Percentiles rank a stretch among this genome's conserved stretches.
These are phyloP conservation scores for Pelargonium myrrhifolium DNA, from an alignment of 441 rosid genomes.

Conservation along the genomic window DNA sequence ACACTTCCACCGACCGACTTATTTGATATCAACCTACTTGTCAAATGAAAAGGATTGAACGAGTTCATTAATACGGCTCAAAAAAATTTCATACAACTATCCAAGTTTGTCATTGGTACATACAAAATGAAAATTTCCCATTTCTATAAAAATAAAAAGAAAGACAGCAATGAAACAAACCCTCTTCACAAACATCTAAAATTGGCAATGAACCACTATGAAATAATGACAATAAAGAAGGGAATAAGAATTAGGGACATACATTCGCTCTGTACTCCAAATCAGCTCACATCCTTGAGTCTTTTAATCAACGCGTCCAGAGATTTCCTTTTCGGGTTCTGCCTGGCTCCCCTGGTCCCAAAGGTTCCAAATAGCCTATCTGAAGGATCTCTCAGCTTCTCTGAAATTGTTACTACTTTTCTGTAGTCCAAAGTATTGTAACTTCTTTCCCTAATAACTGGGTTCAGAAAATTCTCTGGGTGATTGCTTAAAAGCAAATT, in stretches of 20 bases:
- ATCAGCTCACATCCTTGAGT: constrained; percentile 74
- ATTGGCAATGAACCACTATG: constrained; percentile 21
- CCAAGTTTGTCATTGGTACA: constrained; percentile 21
- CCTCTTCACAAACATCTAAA: constrained; percentile 18
- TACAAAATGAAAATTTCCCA: constrained; percentile 26
- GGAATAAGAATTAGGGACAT: constrained; percentile 20
- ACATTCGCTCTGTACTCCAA: constrained; percentile 20
- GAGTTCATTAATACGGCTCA: constrained; percentile 9
- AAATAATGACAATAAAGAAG: constrained; percentile 31
- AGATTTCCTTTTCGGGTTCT: constrained; percentile 85
- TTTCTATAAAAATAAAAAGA: constrained; percentile 10
- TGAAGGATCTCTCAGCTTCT: constrained; percentile 82
- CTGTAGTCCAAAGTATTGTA: constrained; percentile 68
- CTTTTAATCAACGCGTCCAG: constrained; percentile 74
- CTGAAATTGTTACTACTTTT: constrained; percentile 69
- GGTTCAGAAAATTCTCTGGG: constrained; percentile 77
- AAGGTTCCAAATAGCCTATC: constrained; percentile 85
- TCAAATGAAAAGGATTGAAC: background rate
- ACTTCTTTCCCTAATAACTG: constrained; percentile 83
- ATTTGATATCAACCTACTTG: background rate
- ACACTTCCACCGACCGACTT: too few species aligned
- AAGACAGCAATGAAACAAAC: background rate
- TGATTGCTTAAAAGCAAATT: constrained; percentile 78
- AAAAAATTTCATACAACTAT: constrained; percentile 30
- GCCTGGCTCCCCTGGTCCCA: constrained; percentile 75